Evolutionary conservation across 208 protist genomes (phyloP).

Genomic region (Crithidia fasciculata): DNA sequence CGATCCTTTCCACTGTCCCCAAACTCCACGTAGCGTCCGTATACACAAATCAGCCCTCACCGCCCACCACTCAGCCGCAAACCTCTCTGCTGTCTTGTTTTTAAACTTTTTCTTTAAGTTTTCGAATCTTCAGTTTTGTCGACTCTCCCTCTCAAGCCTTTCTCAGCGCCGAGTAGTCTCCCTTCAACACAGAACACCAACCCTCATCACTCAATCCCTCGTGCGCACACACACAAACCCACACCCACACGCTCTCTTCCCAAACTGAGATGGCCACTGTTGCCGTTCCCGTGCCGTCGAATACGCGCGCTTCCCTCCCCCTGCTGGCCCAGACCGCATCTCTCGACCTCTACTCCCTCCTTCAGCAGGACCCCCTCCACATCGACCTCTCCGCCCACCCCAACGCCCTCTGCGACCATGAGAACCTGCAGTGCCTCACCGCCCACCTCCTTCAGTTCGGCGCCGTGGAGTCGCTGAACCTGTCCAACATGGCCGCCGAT

Average conservation of each 20-base stretch:
- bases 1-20: too few species aligned
- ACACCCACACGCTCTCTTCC: neutral
- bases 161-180: neutral
- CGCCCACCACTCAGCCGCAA: too few species aligned
- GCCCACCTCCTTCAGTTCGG: constrained; percentile 41
- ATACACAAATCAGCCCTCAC: too few species aligned
- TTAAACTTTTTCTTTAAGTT: too few species aligned
- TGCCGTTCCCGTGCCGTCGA: neutral
- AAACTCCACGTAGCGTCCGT: too few species aligned
- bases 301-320: neutral
- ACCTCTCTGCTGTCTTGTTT: too few species aligned
- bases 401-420: constrained; percentile 25
- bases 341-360: constrained; percentile 21
- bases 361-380: constrained; percentile 39
- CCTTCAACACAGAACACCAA: too few species aligned
- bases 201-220: too few species aligned
- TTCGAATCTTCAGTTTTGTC: too few species aligned
- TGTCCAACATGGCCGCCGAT: constrained; percentile 8
- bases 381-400: constrained; percentile 37
- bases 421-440: constrained; percentile 36
- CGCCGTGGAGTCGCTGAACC: constrained; percentile 29
- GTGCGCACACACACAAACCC: neutral
- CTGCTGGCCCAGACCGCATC: constrained; percentile 25
- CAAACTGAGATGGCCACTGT: neutral
- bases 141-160: neutral